These are phyloP conservation scores for Ambrosiella beaveri DNA, from an alignment of 2,329 filamentous ascomycete genomes.

Conservation along the genomic window DNA sequence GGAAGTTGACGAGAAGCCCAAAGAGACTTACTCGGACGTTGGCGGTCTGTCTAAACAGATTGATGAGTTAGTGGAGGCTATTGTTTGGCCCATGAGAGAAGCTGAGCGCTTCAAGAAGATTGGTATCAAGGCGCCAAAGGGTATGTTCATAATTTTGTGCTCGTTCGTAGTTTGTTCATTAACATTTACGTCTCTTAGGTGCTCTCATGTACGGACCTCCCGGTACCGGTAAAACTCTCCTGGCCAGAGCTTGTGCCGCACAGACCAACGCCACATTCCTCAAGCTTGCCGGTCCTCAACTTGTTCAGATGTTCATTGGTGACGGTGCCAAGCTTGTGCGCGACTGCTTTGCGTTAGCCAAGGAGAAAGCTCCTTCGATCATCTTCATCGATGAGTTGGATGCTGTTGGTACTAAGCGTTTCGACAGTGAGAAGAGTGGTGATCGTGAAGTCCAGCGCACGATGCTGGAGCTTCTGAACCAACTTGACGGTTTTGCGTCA, in stretches of 20 bases:
- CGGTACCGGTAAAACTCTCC: constrained; percentile 76
- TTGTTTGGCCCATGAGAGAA: constrained; percentile 99
- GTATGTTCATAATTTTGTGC: constrained; percentile 32
- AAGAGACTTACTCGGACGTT: constrained; percentile 96
- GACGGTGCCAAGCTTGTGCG: constrained; percentile 95
- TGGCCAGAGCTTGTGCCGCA: constrained; percentile 88
- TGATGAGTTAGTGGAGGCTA: constrained; percentile 92
- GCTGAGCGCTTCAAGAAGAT: constrained; percentile 99
- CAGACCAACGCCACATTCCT: constrained; percentile 98
- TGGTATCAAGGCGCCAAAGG: constrained; percentile 97
- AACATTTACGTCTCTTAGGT: constrained; percentile 33
- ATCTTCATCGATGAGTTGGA: constrained; percentile 99
- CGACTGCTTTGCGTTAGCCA: constrained; percentile 92
- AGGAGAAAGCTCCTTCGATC: constrained; percentile 96
- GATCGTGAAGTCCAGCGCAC: constrained; percentile 96
- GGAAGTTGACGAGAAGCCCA: constrained; percentile 99
- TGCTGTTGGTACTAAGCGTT: constrained; percentile 95
- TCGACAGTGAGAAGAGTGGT: constrained; percentile 95
- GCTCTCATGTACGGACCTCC: constrained; percentile 95
- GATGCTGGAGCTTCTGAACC: constrained; percentile 96
- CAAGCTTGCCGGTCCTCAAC: constrained; percentile 90
- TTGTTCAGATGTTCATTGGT: constrained; percentile 99
- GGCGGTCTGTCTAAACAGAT: constrained; percentile 98
- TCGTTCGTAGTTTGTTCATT: neutral
- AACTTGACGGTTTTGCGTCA: constrained; percentile 93